A percentile compares a stretch with the other conserved stretches of the same genome.
Evolutionary conservation across 108 stramenopile species (phyloP).

Genomic region (Nitzschia sp.): DNA sequence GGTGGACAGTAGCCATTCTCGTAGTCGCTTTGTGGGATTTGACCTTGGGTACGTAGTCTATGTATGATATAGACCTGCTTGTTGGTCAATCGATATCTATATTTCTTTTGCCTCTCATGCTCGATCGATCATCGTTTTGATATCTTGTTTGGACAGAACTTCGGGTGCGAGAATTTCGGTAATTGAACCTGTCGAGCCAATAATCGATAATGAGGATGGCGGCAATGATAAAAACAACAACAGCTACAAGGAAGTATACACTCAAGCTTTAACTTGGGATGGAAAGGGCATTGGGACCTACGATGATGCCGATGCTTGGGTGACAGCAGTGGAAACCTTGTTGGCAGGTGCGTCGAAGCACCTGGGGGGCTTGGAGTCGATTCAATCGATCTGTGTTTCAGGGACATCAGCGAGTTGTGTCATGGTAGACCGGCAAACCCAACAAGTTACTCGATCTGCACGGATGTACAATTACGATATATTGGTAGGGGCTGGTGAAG

Average conservation of each 20-base stretch:
- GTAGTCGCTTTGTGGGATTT: constrained; percentile 37
- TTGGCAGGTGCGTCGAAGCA: constrained; percentile 38
- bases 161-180: constrained; percentile 78
- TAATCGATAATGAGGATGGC: no score
- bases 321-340: constrained; percentile 53
- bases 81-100: no score
- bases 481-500: background rate
- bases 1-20: background rate
- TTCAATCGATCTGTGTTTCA: constrained; percentile 74
- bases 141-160: constrained; percentile 40
- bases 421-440: constrained; percentile 47
- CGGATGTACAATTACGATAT: constrained; percentile 87
- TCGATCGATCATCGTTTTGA: background rate
- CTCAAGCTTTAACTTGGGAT: constrained; percentile 62
- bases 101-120: no score
- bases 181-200: constrained; percentile 39
- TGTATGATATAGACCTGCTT: no score
- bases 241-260: constrained; percentile 55
- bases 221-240: background rate
- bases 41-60: constrained; percentile 45
- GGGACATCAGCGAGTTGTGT: constrained; percentile 85
- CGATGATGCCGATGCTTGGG: constrained; percentile 75
- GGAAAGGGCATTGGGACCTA: constrained; percentile 20
- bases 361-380: constrained; percentile 32
- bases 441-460: constrained; percentile 35